Percentiles rank a stretch among this genome's conserved stretches.
Evolutionary conservation across 2,329 filamentous ascomycete genomes (phyloP).

Genomic region (Alternaria brassicae): DNA sequence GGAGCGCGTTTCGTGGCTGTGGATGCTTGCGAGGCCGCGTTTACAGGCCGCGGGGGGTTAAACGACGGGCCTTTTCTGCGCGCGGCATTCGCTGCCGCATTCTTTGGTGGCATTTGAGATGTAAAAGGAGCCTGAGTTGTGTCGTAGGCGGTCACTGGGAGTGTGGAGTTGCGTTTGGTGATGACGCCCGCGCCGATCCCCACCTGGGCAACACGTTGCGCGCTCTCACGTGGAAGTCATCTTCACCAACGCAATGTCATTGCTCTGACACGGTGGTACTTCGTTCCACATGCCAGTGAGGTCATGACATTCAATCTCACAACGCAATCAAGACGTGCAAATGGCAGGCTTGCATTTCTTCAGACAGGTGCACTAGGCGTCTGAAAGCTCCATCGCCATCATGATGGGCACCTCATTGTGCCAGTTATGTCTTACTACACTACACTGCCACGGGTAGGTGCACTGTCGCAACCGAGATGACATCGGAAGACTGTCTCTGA

Average conservation of each 20-base stretch:
- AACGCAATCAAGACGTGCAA: background rate
- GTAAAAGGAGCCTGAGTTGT: background rate
- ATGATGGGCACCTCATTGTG: background rate
- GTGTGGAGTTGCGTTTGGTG: conserved; percentile 3
- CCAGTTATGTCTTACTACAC: background rate
- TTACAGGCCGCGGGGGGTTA: conserved; percentile 48
- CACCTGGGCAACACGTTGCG: conserved; percentile 3
- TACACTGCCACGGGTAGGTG: background rate
- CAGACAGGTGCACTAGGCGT: background rate
- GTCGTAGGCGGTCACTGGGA: background rate
- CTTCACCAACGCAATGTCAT: background rate
- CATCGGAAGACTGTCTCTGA: background rate
- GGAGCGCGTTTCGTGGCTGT: conserved; percentile 31
- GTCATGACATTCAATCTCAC: background rate
- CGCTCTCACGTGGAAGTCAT: conserved; percentile 20
- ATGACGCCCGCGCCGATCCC: background rate
- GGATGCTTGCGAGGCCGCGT: conserved; percentile 31
- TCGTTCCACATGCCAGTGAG: no score
- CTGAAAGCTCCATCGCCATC: background rate
- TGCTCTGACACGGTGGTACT: background rate
- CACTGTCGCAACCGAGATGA: background rate
- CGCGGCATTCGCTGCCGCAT: conserved; percentile 23
- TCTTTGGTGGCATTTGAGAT: conserved; percentile 37
- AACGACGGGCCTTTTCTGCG: conserved; percentile 47
- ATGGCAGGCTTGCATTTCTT: background rate